Base-by-base conservation (phyloP, 257 asterid genomes). In the Fraxinus quadrangulata region DNA sequence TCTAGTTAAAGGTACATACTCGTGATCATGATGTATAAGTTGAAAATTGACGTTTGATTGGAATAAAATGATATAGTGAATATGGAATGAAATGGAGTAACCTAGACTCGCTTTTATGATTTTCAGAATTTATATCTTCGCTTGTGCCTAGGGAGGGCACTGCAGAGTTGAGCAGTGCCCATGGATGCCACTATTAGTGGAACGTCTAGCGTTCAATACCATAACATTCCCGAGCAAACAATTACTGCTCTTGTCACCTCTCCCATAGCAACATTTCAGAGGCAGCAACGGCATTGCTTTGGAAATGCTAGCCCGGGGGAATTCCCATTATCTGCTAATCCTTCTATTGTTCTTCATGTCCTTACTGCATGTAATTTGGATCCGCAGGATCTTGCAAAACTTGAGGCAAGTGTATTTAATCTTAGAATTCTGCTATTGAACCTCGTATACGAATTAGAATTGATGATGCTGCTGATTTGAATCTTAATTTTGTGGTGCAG, bases 161-260 rank as follows among this genome's bases (percentile, higher is more conserved):
- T 91, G 94, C 93, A 84, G 73, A 78, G 70, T 45, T 51, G 71
- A 78, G 94, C 84, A 90, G 97, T 89, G 94, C 94, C 96, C 93
- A 93, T 96, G 99, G 99, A 96, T 75, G 96, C 98, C 87, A 84
- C 99, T 3, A 75, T 94, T 19, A 89, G 96, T 85, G 95, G 88
- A 83, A 82, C 97, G 16, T 84, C 97, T 19, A 90, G 91, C 59
- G 82, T 96, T 82, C 98, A 92, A 70, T 91, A 77, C 89, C 93
- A 86, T 49, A 91, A 85, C 90, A 85, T 90, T 36, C 77, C 90
- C 12, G 97, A 92, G 49, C 92, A 96, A 84, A 79, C 92, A 45
- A 87, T 91, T 34, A 76, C 80, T 75, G 77, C 93, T 8, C 83
- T 89, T 37, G 87, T 78, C 19, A 63, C 90, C 65, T 79, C 95